These are phyloP conservation scores for Torrubiella hemipterigena DNA, from an alignment of 2,329 filamentous ascomycete genomes.

Conservation along the genomic window DNA sequence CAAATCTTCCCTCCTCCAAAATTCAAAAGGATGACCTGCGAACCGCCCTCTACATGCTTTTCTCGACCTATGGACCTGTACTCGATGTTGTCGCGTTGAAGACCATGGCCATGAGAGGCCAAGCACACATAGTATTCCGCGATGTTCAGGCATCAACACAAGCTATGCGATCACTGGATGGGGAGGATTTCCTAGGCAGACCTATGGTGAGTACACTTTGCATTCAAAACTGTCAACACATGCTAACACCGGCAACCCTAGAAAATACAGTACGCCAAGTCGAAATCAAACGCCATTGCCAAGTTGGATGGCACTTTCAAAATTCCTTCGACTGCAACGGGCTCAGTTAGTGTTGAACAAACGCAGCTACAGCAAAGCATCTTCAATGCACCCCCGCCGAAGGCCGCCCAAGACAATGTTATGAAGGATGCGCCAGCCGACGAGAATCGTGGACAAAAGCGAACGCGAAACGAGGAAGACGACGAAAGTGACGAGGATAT, in stretches of 20 bases:
- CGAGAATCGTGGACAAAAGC: conserved; percentile 54
- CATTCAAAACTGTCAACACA: too few relatives aligned
- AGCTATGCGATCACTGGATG: conserved; percentile 81
- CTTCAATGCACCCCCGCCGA: conserved; percentile 55
- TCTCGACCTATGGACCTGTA: conserved; percentile 85
- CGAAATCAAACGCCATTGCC: conserved; percentile 75
- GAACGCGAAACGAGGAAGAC: conserved; percentile 55
- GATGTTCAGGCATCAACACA: conserved; percentile 88
- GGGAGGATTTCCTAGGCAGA: conserved; percentile 73
- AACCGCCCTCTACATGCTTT: conserved; percentile 81
- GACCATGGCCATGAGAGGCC: conserved; percentile 85
- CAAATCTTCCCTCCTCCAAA: conserved; percentile 75
- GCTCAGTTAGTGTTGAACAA: conserved; percentile 45
- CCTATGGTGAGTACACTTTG: conserved; percentile 62
- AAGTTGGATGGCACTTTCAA: conserved; percentile 89
- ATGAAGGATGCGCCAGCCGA: conserved; percentile 40
- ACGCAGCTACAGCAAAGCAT: conserved; percentile 71
- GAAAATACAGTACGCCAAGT: conserved; percentile 86
- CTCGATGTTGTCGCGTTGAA: conserved; percentile 86
- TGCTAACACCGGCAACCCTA: conserved; percentile 22
- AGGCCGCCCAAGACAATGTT: conserved; percentile 33
- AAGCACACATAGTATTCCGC: conserved; percentile 84
- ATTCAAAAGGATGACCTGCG: conserved; percentile 81
- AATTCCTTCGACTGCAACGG: conserved; percentile 43
- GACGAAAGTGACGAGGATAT: conserved; percentile 57